Conservation (phyloP, 192 early-diverging fungal genomes). For the Coemansia sp. region DNA sequence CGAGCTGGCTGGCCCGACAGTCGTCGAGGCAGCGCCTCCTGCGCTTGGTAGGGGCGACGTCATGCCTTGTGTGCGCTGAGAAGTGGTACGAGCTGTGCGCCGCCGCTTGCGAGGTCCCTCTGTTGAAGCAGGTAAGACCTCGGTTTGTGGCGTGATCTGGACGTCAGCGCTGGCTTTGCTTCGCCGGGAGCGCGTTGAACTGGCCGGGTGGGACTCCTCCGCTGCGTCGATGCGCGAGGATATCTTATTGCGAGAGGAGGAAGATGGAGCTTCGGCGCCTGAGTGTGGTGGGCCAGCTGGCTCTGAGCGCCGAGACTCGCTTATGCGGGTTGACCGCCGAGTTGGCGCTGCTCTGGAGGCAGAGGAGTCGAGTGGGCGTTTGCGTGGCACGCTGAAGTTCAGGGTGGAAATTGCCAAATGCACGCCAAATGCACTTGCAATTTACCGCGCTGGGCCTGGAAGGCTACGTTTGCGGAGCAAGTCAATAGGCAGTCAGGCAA, state of each 20-base stretch:
- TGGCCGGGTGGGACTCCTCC: not conserved
- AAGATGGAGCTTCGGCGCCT: not conserved
- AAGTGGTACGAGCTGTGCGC: not conserved
- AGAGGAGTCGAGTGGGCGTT: conserved; percentile 11
- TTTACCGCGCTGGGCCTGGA: conserved; percentile 8
- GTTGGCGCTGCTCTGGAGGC: conserved; percentile 17
- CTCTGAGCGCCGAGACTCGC: conserved; percentile 22
- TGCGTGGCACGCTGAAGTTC: conserved; percentile 29
- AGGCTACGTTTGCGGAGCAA: conserved; percentile 6
- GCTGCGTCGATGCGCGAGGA: not conserved
- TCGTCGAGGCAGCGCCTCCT: too few species aligned
- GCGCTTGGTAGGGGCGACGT: not conserved
- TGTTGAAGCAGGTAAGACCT: not conserved
- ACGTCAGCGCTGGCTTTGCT: not conserved
- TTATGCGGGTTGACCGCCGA: conserved; percentile 28
- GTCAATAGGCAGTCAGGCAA: not conserved
- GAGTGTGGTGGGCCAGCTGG: not conserved
- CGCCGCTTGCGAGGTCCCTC: not conserved
- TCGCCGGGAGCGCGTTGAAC: not conserved
- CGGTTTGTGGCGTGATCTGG: not conserved
- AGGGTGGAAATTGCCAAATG: conserved; percentile 22
- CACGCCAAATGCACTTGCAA: conserved; percentile 27
- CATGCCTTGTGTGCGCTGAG: not conserved
- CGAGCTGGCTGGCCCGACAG: too few species aligned
- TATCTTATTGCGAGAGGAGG: not conserved